Evolutionary conservation across 495 filamentous ascomycete genomes (phyloP), one percentile per base, ranked within the genome.

Genomic region (Rusavskia elegans): DNA sequence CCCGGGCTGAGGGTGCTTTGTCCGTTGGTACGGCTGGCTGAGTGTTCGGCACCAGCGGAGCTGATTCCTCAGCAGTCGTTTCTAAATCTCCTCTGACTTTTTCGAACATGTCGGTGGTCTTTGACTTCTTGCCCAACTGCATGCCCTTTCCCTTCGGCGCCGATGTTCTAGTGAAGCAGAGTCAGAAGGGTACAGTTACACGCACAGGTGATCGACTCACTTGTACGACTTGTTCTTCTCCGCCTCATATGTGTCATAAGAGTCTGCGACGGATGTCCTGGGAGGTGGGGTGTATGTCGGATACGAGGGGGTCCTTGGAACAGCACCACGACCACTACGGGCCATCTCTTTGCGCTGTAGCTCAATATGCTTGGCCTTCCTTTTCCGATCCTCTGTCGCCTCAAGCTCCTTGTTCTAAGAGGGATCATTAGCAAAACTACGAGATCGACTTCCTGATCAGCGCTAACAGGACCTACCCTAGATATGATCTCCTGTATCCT

Each of bases 111-210:
- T 92, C 86, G 14, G 86, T 92, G 29, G 84, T 85, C 72, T 95
- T 95, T 35, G 87, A 94, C 69, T 97, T 97, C 75, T 95, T 95
- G 66, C 92, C 93, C 38, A 98, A 70, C 66, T 96, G 90, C 92
- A 98, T 96, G 49, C 92, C 92, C 69, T 98, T 98, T 53, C 88
- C 87, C 63, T 90, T 88, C 36, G 80, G 77, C 27, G 84, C 79
- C 45, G 81, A 63, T 32, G 80, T 70, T 62, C 78, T 84, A 45
- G 13, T 48, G 19, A 21, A 29, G 25, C 23, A 45, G 58, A 36
- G 61, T 54, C 21, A 61, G n/a, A 42, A 48, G 42, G 13, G 48
- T 49, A 19, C 16, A 36, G 25, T 13, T 30, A 14, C n/a, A 58
- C 5, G 13, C 19, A 8, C 23, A 35, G 32, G 32, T 11, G 13